Evolutionary conservation across 2,329 filamentous ascomycete species (phyloP).

Genomic region (Drechslerella coelobrocha): DNA sequence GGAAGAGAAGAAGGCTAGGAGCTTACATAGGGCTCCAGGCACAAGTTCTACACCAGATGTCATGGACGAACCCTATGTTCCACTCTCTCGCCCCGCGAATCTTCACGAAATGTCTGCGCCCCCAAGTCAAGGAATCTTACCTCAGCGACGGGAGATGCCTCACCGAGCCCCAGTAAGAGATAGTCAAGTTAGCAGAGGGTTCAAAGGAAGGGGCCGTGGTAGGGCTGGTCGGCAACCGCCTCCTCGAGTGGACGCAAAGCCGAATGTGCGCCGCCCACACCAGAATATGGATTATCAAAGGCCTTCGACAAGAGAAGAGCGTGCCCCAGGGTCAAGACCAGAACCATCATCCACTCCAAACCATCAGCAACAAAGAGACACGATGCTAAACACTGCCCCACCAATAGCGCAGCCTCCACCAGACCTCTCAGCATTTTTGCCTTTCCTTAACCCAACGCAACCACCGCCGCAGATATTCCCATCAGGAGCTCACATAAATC

Average conservation of each 20-base stretch:
- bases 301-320: constrained; percentile 21
- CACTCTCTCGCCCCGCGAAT: constrained; percentile 71
- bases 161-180: constrained; percentile 61
- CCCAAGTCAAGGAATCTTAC: constrained; percentile 57
- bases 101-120: constrained; percentile 61
- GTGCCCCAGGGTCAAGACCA: neutral
- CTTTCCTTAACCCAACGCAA: constrained; percentile 19
- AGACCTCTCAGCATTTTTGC: constrained; percentile 28
- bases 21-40: constrained; percentile 56
- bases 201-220: constrained; percentile 56
- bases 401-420: constrained; percentile 8
- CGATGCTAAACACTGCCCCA: neutral
- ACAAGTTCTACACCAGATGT: constrained; percentile 69
- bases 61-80: constrained; percentile 72
- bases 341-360: constrained; percentile 4
- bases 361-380: neutral
- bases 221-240: constrained; percentile 27
- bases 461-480: constrained; percentile 20
- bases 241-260: constrained; percentile 14
- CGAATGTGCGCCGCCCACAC: constrained; percentile 10
- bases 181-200: constrained; percentile 58
- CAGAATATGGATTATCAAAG: constrained; percentile 18
- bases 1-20: constrained; percentile 61
- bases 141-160: constrained; percentile 60
- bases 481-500: constrained; percentile 34